These are phyloP conservation scores for Musa itinerans DNA, from an alignment of 176 grass and related monocot species.

Conservation along the genomic window DNA sequence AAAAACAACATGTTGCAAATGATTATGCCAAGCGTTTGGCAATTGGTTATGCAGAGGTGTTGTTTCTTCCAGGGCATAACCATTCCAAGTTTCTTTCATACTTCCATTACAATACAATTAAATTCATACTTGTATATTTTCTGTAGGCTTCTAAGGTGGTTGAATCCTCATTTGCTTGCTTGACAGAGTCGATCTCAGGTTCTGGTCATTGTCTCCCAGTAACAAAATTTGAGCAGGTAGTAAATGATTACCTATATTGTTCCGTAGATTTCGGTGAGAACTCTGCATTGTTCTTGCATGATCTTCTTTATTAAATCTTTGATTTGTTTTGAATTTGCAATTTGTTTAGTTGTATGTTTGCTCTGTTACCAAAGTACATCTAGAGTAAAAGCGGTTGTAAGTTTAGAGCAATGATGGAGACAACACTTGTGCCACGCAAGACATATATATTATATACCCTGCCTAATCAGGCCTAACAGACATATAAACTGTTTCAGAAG, in stretches of 20 bases:
- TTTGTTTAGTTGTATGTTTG: no score
- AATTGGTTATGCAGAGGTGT: conserved; percentile 78
- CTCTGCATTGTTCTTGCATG: not conserved
- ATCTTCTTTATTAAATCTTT: no score
- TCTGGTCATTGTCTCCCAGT: conserved; percentile 14
- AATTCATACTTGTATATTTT: not conserved
- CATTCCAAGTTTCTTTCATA: not conserved
- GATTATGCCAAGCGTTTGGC: conserved; percentile 97
- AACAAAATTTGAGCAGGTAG: conserved; percentile 40
- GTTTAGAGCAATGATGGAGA: no score
- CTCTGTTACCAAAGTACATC: no score
- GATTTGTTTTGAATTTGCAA: no score
- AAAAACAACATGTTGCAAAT: conserved; percentile 95
- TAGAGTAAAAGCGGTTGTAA: no score
- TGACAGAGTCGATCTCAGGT: conserved; percentile 18
- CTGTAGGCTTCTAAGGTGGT: conserved; percentile 36
- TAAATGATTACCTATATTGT: not conserved
- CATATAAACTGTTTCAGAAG: no score
- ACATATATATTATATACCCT: no score
- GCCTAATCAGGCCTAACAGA: no score
- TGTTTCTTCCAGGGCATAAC: not conserved
- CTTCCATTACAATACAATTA: not conserved
- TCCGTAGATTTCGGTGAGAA: not conserved
- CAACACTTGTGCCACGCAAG: no score
- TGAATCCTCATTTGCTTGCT: conserved; percentile 28